Evolutionary conservation across 2,329 filamentous ascomycete genomes (phyloP), one percentile per base, ranked within the genome.

Genomic region (Gnomoniopsis smithogilvyi): DNA sequence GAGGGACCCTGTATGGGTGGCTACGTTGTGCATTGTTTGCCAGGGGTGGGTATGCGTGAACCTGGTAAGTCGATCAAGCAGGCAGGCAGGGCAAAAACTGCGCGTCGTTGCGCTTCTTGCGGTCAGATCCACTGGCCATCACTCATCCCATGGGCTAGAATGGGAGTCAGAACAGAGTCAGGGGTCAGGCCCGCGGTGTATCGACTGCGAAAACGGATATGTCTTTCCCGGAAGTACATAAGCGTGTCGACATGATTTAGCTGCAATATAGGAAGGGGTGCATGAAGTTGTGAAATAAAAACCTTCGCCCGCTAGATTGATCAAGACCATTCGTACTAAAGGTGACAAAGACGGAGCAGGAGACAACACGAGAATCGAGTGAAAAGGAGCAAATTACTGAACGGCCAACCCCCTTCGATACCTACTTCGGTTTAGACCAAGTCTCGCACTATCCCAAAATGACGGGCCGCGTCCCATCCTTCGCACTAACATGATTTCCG

Each of bases 281-380:
- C 15, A 22, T 46, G 19, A 46, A 19, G 43, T 11, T 22, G n/a
- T 11, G n/a, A 21, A 17, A 15, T n/a, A 6, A 41, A 12, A 41
- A 12, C 12, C 14, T 12, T 41, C 38, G 38, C 12, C 38, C 19
- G n/a, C n/a, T 41, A 41, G 36, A 7, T n/a, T n/a, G 36, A 41
- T 26, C 50, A 41, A 46, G 50, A 30, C 22, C 34, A 33, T 41
- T 4, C 4, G 26, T 34, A 43, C 22, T 21, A 34, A 14, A 15
- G 26, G 34, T 43, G 22, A 45, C 48, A 21, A 47, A 38, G 47
- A 38, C 49, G 36, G 50, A 14, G 56, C 51, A 45, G 52, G 43
- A 61, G 51, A 47, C n/a, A 48, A 58, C 43, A 49, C 36, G 47
- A 59, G 48, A 38, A 33, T 14, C 22, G 47, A 51, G 33, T 41